Conservation (phyloP, 805 yeast species). For the Sugiyamaella smithiae region DNA sequence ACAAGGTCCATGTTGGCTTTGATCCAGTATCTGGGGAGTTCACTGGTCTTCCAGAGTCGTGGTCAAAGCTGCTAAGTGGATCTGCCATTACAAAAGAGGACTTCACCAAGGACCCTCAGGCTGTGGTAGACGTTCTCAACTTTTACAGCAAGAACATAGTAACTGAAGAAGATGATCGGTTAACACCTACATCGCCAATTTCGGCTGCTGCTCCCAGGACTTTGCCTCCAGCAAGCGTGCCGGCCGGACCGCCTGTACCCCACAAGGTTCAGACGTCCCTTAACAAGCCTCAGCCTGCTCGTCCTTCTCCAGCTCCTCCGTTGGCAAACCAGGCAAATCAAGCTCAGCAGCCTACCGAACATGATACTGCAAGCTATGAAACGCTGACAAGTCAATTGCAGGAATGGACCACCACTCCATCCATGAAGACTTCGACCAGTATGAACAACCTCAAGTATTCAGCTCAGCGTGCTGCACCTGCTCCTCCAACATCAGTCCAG, state of each 20-base stretch:
- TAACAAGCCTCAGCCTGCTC: conserved; percentile 21
- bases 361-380: background rate
- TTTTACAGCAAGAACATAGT: conserved; percentile 49
- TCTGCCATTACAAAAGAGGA: conserved; percentile 87
- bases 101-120: conserved; percentile 88
- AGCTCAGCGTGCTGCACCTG: conserved; percentile 8
- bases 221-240: background rate
- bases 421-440: conserved; percentile 12
- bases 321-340: background rate
- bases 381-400: conserved; percentile 21
- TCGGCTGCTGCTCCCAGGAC: conserved; percentile 1
- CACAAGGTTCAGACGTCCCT: background rate
- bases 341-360: background rate
- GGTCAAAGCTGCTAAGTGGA: conserved; percentile 80
- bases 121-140: conserved; percentile 86
- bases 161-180: conserved; percentile 10
- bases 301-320: conserved; percentile 8
- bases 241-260: background rate
- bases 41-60: conserved; percentile 88
- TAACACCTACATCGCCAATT: conserved; percentile 11
- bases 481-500: background rate
- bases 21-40: conserved; percentile 81
- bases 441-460: conserved; percentile 12
- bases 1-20: conserved; percentile 91
- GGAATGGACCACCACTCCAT: conserved; percentile 27